Conservation (phyloP, 257 asterid species). For the Striga asiatica region DNA sequence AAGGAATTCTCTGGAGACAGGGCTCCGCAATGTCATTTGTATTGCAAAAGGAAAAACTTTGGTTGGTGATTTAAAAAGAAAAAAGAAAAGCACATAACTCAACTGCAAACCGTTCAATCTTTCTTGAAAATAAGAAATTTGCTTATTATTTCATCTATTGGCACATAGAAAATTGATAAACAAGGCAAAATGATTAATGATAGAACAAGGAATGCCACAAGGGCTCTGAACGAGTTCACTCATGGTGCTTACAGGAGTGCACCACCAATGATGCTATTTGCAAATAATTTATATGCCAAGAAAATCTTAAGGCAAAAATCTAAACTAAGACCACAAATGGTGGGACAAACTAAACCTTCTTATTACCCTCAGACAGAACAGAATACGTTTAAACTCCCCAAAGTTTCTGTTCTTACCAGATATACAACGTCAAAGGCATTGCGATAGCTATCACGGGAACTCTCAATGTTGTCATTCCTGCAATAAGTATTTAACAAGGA, state of each 20-base stretch:
- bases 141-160: background rate
- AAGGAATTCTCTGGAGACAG: background rate
- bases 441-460: slow-evolving; percentile 55
- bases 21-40: background rate
- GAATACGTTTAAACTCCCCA: background rate
- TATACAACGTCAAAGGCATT: slow-evolving; percentile 73
- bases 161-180: background rate
- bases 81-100: no score
- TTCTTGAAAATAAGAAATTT: background rate
- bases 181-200: background rate
- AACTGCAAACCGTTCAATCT: no score
- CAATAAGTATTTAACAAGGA: slow-evolving; percentile 17
- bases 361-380: background rate
- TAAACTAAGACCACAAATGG: background rate
- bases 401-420: slow-evolving; percentile 36
- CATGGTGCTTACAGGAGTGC: background rate
- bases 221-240: background rate
- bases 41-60: background rate
- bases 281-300: background rate
- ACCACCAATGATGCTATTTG: background rate
- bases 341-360: background rate
- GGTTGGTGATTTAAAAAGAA: background rate
- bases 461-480: slow-evolving; percentile 74
- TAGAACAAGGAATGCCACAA: background rate
- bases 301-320: background rate